Evolutionary conservation across 2,329 filamentous ascomycete species (phyloP), one percentile per base, ranked within the genome.

Genomic region (Fusarium clavum): DNA sequence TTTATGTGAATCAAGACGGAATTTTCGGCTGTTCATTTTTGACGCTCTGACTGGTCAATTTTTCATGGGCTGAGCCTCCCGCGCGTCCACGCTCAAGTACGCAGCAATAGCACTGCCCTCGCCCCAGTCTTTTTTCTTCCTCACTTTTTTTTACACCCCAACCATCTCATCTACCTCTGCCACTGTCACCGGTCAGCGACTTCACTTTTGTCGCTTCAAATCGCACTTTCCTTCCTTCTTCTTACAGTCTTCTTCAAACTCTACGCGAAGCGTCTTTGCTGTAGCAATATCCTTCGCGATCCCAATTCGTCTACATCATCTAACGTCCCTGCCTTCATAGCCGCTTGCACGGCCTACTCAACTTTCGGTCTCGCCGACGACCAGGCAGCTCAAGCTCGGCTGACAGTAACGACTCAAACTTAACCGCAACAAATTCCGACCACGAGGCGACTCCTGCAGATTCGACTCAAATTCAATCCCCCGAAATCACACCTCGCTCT

Each of bases 361-460:
- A 52, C 43, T 74, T 74, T 70, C 64, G 73, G 56, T 62, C 55
- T 47, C 67, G 62, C 62, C 71, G 61, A 67, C 71, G 74, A 49
- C 67, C 57, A 56, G 60, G 60, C 67, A 73, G 73, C 52, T 62
- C 68, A 60, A 66, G 68, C 52, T 76, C 73, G 30, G 56, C 60
- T 69, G 69, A 68, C 51, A 62, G 64, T n/a, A 64, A 61, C 22
- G 62, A 51, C 51, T 72, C 68, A 55, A 72, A 61, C 27, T 62
- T 67, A 47, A 70, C 66, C 48, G 51, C 62, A 34, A 74, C 62
- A 30, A 74, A 68, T 41, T 73, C 73, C 51, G 64, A 75, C 27
- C 60, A 71, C 69, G 64, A 71, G 45, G 52, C 58, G 20, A 67
- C 69, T 2, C 69, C 69, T 12, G 68, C 69, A 32, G 58, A 57